Evolutionary conservation across 768 basidiomycete species (phyloP).

Genomic region (Myochromella boudieri): DNA sequence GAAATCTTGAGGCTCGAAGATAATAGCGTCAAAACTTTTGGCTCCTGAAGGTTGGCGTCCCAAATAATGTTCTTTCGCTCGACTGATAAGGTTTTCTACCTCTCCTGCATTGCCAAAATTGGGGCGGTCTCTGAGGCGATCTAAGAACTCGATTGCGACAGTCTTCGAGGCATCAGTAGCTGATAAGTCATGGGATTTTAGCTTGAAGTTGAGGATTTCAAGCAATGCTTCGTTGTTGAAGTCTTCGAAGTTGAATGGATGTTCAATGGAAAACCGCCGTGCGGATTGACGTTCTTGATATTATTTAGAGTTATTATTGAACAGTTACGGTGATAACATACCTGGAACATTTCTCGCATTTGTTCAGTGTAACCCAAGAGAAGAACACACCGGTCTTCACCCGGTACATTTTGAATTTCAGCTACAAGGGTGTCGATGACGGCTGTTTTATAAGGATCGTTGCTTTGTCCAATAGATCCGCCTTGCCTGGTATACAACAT

Average conservation of each 20-base stretch:
- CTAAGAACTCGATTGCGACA: conserved; percentile 51
- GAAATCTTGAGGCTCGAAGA: conserved; percentile 63
- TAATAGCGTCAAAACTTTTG: conserved; percentile 32
- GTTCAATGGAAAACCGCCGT: conserved; percentile 67
- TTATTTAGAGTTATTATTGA: not conserved
- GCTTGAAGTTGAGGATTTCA: conserved; percentile 53
- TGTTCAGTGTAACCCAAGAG: conserved; percentile 64
- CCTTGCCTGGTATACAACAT: conserved; percentile 57
- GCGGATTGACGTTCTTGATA: conserved; percentile 68
- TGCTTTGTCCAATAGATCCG: conserved; percentile 24
- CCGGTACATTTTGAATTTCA: conserved; percentile 66
- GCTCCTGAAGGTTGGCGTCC: conserved; percentile 30
- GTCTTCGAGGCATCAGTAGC: conserved; percentile 58
- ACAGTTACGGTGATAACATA: conserved; percentile 17
- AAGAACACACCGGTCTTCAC: conserved; percentile 70
- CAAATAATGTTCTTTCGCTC: conserved; percentile 49
- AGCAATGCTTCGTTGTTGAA: conserved; percentile 54
- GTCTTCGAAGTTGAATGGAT: conserved; percentile 70
- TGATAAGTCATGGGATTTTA: conserved; percentile 53
- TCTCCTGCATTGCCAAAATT: conserved; percentile 69
- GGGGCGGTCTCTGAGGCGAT: conserved; percentile 42
- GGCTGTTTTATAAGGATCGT: conserved; percentile 59
- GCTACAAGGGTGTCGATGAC: conserved; percentile 78
- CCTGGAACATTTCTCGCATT: conserved; percentile 78
- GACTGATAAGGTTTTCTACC: conserved; percentile 57